A percentile compares a stretch with the other conserved stretches of the same genome.
Conservation (phyloP, 495 filamentous ascomycete species). For the Annulohypoxylon maeteangense region DNA sequence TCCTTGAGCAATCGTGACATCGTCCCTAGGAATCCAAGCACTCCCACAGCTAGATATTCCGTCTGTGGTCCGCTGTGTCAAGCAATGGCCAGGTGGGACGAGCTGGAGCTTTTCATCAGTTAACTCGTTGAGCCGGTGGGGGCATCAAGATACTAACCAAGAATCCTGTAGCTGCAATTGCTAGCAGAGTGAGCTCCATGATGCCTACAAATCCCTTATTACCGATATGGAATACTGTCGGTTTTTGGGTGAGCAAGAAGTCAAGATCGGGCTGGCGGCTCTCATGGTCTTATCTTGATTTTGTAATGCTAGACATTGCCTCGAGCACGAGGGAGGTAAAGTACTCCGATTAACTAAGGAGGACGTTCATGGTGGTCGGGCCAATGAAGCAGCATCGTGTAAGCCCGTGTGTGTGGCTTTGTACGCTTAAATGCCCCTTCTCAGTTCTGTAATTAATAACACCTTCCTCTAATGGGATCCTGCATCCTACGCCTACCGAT, state of each 20-base stretch:
- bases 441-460: neutral
- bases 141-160: constrained; percentile 1
- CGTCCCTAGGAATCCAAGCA: constrained; percentile 44
- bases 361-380: neutral
- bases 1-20: constrained; percentile 45
- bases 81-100: constrained; percentile 8
- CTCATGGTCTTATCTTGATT: neutral
- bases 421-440: neutral
- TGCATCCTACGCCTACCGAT: neutral
- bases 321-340: neutral
- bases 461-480: neutral
- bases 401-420: neutral
- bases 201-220: constrained; percentile 2
- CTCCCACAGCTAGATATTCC: constrained; percentile 46
- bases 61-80: constrained; percentile 26
- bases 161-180: constrained; percentile 16
- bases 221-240: neutral
- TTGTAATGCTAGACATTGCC: neutral
- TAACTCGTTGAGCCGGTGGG: neutral
- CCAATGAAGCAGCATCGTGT: constrained; percentile 2
- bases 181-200: constrained; percentile 24
- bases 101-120: constrained; percentile 12
- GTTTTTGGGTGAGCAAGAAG: neutral
- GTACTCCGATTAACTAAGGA: neutral
- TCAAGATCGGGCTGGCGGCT: neutral